Conservation (phyloP, 164 flowering plant genomes). For the Hamamelis virginiana region DNA sequence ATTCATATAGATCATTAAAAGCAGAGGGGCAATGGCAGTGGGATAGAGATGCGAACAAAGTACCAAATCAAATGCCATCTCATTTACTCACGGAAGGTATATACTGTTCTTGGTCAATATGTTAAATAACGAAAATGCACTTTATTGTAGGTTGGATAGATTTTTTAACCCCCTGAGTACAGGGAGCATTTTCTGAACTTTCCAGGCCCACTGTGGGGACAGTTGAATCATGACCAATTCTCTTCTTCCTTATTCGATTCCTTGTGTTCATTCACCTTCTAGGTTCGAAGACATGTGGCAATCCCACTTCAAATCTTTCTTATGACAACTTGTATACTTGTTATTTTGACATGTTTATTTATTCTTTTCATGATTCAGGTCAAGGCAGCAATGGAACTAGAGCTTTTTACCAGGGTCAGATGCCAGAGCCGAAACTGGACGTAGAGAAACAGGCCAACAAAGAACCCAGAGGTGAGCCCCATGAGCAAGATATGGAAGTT, state of each 20-base stretch:
- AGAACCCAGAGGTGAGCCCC: slow-evolving; percentile 39
- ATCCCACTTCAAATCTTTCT: neutral
- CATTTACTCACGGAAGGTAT: slow-evolving; percentile 27
- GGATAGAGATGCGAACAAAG: slow-evolving; percentile 32
- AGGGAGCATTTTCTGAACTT: neutral
- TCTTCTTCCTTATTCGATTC: neutral
- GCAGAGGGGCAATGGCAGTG: slow-evolving; percentile 34
- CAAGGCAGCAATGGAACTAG: slow-evolving; percentile 45
- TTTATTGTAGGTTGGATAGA: neutral
- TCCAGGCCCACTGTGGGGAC: neutral
- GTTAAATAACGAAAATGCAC: no score
- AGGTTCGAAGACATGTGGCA: neutral
- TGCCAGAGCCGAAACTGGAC: slow-evolving; percentile 37
- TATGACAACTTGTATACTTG: neutral
- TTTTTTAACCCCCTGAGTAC: neutral
- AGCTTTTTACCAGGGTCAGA: slow-evolving; percentile 47
- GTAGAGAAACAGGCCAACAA: slow-evolving; percentile 40
- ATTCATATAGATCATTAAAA: slow-evolving; percentile 19
- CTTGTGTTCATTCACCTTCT: neutral
- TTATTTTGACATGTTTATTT: neutral
- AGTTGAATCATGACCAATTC: no score
- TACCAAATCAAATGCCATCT: slow-evolving; percentile 21
- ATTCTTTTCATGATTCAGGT: slow-evolving; percentile 31
- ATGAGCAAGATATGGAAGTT: slow-evolving; percentile 51
- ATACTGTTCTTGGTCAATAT: neutral